Evolutionary conservation across 768 basidiomycete genomes (phyloP), one percentile per base, ranked within the genome.

Genomic region (Kwoniella pini): DNA sequence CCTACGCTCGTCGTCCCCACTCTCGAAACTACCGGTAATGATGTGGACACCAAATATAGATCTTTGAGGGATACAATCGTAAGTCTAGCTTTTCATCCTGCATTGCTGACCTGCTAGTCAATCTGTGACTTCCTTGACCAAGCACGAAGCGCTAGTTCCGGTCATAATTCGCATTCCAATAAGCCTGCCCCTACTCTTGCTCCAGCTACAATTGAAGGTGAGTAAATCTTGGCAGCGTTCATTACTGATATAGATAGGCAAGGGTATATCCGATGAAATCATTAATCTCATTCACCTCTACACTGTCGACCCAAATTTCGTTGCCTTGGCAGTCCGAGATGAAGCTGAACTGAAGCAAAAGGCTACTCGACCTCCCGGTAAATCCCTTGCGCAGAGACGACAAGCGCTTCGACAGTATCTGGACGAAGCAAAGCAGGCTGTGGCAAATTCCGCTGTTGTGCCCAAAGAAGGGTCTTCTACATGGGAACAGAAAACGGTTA

Each of bases 1-100:
- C 91, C 91, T 11, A 88, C 88, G 2, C 80, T 93, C 51, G 86
- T 92, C 26, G 91, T 92, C n/a, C 91, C 91, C 0, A 81, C 91
- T 11, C 80, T 86, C 64, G 86, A 88, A 64, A 88, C 89, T 3
- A 82, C 91, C 9, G 78, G 83, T 0, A 80, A 83, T 2, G 89
- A 87, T 17, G 82, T 86, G 24, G 88, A 90, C 68, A 88, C 85
- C 67, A 84, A 88, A 42, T 94, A 89, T 81, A 88, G 89, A 69
- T 86, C 89, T 2, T 79, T 94, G 56, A 84, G 85, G 22, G 88
- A 90, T 65, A 84, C 85, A 13, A 87, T 87, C 81, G 91, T 88
- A 27, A 60, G 74, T 65, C 13, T 3, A 36, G 9, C 9, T n/a
- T 30, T 17, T 17, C 40, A 19, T 13, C 6, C 11, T 19, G 9